Conservation (phyloP, 2,329 filamentous ascomycete genomes). For the Clonostachys chloroleuca region DNA sequence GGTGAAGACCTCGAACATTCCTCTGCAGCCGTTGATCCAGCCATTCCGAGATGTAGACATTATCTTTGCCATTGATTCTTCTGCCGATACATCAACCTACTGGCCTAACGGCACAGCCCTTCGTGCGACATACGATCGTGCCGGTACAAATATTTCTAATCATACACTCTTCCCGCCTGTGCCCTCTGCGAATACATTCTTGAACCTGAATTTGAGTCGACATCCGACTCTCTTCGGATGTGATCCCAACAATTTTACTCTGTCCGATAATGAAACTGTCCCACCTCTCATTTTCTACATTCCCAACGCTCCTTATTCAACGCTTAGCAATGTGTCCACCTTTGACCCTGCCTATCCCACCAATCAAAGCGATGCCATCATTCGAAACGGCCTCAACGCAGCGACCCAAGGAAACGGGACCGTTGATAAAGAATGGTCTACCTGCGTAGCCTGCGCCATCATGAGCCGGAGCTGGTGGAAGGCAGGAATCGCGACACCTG, state of each 20-base stretch:
- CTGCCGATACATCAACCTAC: conserved; percentile 61
- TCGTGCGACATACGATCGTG: conserved; percentile 69
- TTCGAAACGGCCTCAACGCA: conserved; percentile 75
- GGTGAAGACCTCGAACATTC: conserved; percentile 76
- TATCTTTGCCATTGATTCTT: conserved; percentile 76
- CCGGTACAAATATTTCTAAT: conserved; percentile 40
- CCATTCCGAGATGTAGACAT: conserved; percentile 71
- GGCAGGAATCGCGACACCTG: conserved; percentile 59
- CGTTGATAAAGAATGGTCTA: conserved; percentile 64
- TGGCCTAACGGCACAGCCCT: conserved; percentile 79
- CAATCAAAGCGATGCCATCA: conserved; percentile 65
- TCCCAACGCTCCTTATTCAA: conserved; percentile 73
- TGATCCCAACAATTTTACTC: conserved; percentile 30
- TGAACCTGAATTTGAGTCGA: conserved; percentile 71
- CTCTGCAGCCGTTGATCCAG: conserved; percentile 73
- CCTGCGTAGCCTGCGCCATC: conserved; percentile 79
- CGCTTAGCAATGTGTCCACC: conserved; percentile 69
- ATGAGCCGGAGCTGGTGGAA: conserved; percentile 66
- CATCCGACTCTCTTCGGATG: conserved; percentile 80
- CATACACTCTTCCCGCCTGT: conserved; percentile 67
- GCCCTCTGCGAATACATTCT: conserved; percentile 71
- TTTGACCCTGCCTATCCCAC: conserved; percentile 61
- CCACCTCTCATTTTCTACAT: conserved; percentile 75
- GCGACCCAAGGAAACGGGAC: conserved; percentile 76
- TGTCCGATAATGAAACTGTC: conserved; percentile 1